Evolutionary conservation across 2,329 filamentous ascomycete species (phyloP), one percentile per base, ranked within the genome.

Genomic region (Calonectria pseudoreteaudii): DNA sequence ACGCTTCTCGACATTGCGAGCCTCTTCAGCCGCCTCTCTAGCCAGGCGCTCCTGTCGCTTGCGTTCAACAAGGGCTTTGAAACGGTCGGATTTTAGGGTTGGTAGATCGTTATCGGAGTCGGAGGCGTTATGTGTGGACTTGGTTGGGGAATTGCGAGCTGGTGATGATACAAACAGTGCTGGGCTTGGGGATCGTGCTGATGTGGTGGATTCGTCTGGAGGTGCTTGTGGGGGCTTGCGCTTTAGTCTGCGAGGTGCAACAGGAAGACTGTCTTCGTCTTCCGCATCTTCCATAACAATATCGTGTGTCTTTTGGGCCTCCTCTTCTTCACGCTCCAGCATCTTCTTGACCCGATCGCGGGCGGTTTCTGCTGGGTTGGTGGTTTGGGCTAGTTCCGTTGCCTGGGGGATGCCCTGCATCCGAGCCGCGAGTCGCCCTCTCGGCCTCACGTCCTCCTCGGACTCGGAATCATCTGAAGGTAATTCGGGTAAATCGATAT

Each of bases 21-120:
- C 86, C 67, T 88, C 88, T 72, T 90, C 87, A 74, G 89, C 88
- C 26, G 90, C 91, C 79, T 97, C 93, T 66, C 88, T 91, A 5
- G 91, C 93, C 44, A 92, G 86, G 10, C 93, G 90, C 81, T 97
- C 93, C 75, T 92, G 89, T 65, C 92, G 91, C 81, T 96, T 97
- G 79, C 91, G 90, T 58, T 92, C 91, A 14, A 97, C 90, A 0
- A 97, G 90, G 10, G 93, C 93, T 74, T 92, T 87, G 80, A 98
- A 93, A 7, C 93, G 91, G 50, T 90, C 87, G 64, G 91, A 90
- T 74, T 89, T 86, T 68, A 84, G 75, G 14, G 84, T 75, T 8
- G 90, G 87, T 1, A 90, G 72, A 9, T 90, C 88, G 13, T 85
- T 84, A 28, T 91, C 89, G 3, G 84, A 86, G 58, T 85, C 86